Evolutionary conservation across 2,329 filamentous ascomycete genomes (phyloP).

Genomic region (Venturiaceae sp.): DNA sequence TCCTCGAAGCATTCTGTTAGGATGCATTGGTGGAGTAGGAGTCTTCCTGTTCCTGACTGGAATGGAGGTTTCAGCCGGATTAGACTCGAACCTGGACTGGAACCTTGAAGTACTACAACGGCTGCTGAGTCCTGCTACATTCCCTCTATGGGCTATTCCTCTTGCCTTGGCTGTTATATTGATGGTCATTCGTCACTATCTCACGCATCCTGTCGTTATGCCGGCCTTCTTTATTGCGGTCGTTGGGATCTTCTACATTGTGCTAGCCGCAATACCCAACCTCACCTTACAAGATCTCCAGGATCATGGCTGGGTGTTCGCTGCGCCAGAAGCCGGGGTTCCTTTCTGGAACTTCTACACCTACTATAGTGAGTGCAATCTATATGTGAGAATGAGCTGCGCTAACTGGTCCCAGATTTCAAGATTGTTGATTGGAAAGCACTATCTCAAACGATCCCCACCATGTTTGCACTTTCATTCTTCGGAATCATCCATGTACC

Average conservation of each 20-base stretch:
- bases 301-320: slow-evolving; percentile 79
- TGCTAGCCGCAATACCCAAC: slow-evolving; percentile 59
- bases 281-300: slow-evolving; percentile 60
- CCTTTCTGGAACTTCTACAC: slow-evolving; percentile 99
- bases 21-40: slow-evolving; percentile 93
- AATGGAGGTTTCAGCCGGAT: slow-evolving; percentile 81
- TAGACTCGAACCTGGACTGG: slow-evolving; percentile 63
- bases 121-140: slow-evolving; percentile 62
- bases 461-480: slow-evolving; percentile 95
- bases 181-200: slow-evolving; percentile 64
- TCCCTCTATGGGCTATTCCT: slow-evolving; percentile 76
- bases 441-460: slow-evolving; percentile 73
- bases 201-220: slow-evolving; percentile 75
- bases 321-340: slow-evolving; percentile 71
- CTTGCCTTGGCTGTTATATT: slow-evolving; percentile 66
- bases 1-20: slow-evolving; percentile 88
- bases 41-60: slow-evolving; percentile 91
- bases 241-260: slow-evolving; percentile 66
- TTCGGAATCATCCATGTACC: slow-evolving; percentile 95
- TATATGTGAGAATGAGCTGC: slow-evolving; percentile 3
- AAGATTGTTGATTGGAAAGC: slow-evolving; percentile 74
- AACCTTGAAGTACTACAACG: slow-evolving; percentile 65
- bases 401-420: slow-evolving; percentile 49
- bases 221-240: slow-evolving; percentile 78
- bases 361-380: slow-evolving; percentile 62